These are phyloP conservation scores for Pythium oligandrum DNA, from an alignment of 352 stramenopile genomes.

Conservation along the genomic window DNA sequence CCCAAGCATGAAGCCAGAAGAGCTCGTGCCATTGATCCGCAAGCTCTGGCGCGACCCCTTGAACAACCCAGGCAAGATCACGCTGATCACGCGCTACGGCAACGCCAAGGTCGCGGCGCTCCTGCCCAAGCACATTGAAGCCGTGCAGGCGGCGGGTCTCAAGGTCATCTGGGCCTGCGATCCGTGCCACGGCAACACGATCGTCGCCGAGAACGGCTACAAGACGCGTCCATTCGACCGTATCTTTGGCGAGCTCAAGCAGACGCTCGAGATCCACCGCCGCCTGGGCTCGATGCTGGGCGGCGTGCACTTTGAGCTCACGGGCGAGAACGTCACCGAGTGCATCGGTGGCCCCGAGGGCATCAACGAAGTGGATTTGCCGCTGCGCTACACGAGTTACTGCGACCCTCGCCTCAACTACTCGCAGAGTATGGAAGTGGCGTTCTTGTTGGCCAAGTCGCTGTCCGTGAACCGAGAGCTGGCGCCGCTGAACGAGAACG, in stretches of 20 bases:
- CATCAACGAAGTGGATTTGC: slow-evolving; percentile 92
- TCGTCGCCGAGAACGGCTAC: slow-evolving; percentile 93
- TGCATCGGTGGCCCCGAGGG: slow-evolving; percentile 95
- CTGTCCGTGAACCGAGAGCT: slow-evolving; percentile 64
- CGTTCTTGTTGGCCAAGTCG: slow-evolving; percentile 95
- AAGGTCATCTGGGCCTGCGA: slow-evolving; percentile 97
- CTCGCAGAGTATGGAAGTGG: slow-evolving; percentile 97
- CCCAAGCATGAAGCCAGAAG: slow-evolving; percentile 92
- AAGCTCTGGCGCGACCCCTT: slow-evolving; percentile 93
- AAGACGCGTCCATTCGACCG: slow-evolving; percentile 97
- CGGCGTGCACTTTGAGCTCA: slow-evolving; percentile 97
- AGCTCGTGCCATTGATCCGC: slow-evolving; percentile 94
- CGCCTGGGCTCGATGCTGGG: slow-evolving; percentile 91
- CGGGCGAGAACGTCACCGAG: slow-evolving; percentile 98
- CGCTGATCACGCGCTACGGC: slow-evolving; percentile 97
- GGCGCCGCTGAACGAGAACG: slow-evolving; percentile 58
- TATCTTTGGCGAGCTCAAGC: slow-evolving; percentile 95
- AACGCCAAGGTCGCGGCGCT: slow-evolving; percentile 91
- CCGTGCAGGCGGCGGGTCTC: slow-evolving; percentile 92
- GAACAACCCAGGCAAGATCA: slow-evolving; percentile 94
- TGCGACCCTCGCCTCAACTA: slow-evolving; percentile 99
- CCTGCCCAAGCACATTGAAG: slow-evolving; percentile 94
- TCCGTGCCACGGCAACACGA: slow-evolving; percentile 97
- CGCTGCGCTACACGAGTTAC: slow-evolving; percentile 93
- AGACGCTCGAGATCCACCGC: slow-evolving; percentile 98